Conservation (phyloP, 1,284 basidiomycete genomes). For the Ganoderma boninense region DNA sequence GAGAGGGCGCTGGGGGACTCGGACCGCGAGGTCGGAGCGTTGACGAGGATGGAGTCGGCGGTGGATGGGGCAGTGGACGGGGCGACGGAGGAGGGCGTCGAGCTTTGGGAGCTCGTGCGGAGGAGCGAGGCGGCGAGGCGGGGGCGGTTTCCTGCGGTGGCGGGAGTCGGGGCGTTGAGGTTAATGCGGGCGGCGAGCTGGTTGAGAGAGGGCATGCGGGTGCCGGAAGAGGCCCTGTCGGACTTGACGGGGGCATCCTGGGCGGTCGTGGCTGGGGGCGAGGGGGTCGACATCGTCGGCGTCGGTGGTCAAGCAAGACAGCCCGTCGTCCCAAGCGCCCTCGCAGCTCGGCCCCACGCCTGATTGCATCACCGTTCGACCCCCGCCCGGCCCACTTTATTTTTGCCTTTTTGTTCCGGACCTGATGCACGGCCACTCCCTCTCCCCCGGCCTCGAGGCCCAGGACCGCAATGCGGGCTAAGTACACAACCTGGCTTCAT, state of each 20-base stretch:
- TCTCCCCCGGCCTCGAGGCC: neutral
- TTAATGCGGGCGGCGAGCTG: slow-evolving; percentile 81
- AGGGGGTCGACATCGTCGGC: slow-evolving; percentile 41
- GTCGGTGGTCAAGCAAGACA: slow-evolving; percentile 22
- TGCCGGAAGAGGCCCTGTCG: slow-evolving; percentile 44
- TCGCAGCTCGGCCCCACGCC: neutral
- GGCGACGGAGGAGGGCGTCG: slow-evolving; percentile 34
- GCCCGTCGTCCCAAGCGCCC: neutral
- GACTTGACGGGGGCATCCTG: slow-evolving; percentile 47
- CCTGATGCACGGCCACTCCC: neutral
- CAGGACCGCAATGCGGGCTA: neutral
- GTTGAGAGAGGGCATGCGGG: slow-evolving; percentile 76
- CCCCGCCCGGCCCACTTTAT: slow-evolving; percentile 14
- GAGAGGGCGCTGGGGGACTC: slow-evolving; percentile 56
- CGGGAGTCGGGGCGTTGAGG: slow-evolving; percentile 49
- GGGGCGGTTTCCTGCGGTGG: slow-evolving; percentile 58
- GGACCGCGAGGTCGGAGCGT: slow-evolving; percentile 68
- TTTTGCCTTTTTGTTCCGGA: slow-evolving; percentile 5
- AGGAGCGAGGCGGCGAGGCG: slow-evolving; percentile 78
- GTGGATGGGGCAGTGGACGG: slow-evolving; percentile 55
- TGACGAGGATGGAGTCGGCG: slow-evolving; percentile 69
- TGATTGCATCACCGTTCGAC: slow-evolving; percentile 32
- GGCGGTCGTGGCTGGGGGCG: slow-evolving; percentile 34
- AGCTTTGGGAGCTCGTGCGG: slow-evolving; percentile 66
- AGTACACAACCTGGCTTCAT: neutral